Conservation (phyloP, 306 rosid genomes). For the Sphenostylis stenocarpa region DNA sequence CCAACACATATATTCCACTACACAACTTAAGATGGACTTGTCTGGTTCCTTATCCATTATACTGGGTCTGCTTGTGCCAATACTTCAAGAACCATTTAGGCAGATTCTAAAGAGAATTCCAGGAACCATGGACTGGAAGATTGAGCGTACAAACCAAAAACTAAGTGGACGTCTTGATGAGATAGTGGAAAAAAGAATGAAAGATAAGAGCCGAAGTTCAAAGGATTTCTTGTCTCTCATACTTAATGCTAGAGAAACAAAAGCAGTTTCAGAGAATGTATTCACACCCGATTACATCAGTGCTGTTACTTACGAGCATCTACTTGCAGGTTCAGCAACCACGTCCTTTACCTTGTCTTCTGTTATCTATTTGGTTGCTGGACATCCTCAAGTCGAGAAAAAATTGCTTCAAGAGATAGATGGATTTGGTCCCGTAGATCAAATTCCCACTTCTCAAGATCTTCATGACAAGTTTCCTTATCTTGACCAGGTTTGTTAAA, state of each 20-base stretch:
- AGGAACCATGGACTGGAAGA: slow-evolving; percentile 89
- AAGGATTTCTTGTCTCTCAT: slow-evolving; percentile 84
- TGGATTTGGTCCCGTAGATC: slow-evolving; percentile 55
- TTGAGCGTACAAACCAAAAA: slow-evolving; percentile 58
- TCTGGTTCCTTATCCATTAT: slow-evolving; percentile 92
- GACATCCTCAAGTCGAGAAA: slow-evolving; percentile 75
- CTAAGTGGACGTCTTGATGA: slow-evolving; percentile 66
- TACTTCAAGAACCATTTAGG: slow-evolving; percentile 82
- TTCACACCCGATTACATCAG: slow-evolving; percentile 73
- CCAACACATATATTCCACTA: slow-evolving; percentile 80
- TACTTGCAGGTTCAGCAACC: slow-evolving; percentile 92
- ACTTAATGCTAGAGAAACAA: slow-evolving; percentile 71
- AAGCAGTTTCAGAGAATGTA: slow-evolving; percentile 47
- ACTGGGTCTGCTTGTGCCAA: slow-evolving; percentile 73
- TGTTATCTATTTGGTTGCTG: slow-evolving; percentile 75
- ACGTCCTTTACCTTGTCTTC: slow-evolving; percentile 81
- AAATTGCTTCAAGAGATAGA: slow-evolving; percentile 76
- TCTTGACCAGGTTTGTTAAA: slow-evolving; percentile 67
- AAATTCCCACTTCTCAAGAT: slow-evolving; percentile 61
- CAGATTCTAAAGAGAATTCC: slow-evolving; percentile 84
- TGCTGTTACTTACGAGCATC: slow-evolving; percentile 87
- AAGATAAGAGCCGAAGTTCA: slow-evolving; percentile 44
- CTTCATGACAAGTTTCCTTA: slow-evolving; percentile 79
- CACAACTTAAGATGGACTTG: slow-evolving; percentile 89
- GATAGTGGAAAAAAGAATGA: slow-evolving; percentile 66